Evolutionary conservation across 768 basidiomycete genomes (phyloP).

Genomic region (Dioszegia crocea): DNA sequence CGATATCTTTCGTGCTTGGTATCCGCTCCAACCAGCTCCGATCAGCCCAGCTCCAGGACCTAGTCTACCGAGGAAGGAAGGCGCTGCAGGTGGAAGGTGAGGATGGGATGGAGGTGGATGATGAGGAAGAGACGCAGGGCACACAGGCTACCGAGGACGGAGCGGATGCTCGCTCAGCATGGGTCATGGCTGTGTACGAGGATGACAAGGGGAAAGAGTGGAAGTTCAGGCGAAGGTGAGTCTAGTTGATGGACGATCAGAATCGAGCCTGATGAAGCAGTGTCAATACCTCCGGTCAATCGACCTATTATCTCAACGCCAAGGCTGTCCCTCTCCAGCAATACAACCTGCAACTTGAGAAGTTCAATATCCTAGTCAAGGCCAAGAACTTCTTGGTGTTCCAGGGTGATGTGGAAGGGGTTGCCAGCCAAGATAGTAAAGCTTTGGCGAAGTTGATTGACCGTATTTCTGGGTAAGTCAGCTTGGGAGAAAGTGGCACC

Average conservation of each 20-base stretch:
- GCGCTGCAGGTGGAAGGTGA: conserved; percentile 38
- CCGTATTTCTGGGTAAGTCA: conserved; percentile 73
- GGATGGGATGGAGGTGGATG: conserved; percentile 44
- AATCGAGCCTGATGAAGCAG: conserved; percentile 52
- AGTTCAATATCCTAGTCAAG: conserved; percentile 94
- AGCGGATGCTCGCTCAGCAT: conserved; percentile 83
- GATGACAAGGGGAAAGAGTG: conserved; percentile 76
- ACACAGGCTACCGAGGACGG: conserved; percentile 53
- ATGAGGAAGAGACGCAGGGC: conserved; percentile 47
- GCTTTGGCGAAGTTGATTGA: conserved; percentile 88
- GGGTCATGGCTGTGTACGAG: conserved; percentile 87
- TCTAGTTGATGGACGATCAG: conserved; percentile 19
- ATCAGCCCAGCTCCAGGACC: conserved; percentile 87
- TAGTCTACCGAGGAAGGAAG: conserved; percentile 84
- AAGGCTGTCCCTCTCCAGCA: conserved; percentile 75
- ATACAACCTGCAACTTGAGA: conserved; percentile 81
- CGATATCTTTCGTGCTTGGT: conserved; percentile 96
- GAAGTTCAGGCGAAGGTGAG: conserved; percentile 87
- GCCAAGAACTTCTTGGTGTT: conserved; percentile 99
- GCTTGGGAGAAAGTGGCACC: neutral
- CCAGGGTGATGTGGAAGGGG: conserved; percentile 97
- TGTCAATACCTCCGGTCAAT: conserved; percentile 78
- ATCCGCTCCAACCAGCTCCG: conserved; percentile 89
- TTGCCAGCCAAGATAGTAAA: conserved; percentile 87
- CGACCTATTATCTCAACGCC: conserved; percentile 84